Conservation (phyloP, 2,329 filamentous ascomycete genomes). For the Sarocladium brachiariae region DNA sequence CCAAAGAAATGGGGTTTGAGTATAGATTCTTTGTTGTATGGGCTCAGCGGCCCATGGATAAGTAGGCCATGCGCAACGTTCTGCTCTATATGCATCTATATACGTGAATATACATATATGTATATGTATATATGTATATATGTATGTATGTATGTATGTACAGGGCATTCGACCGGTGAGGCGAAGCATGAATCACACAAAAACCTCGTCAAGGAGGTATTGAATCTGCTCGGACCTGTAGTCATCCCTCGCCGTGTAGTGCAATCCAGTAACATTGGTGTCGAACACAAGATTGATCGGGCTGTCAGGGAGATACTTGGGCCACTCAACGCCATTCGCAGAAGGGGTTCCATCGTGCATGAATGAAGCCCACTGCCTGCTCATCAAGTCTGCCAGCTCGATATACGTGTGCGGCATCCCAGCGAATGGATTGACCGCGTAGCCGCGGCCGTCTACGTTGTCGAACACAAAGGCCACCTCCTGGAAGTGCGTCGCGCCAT, state of each 20-base stretch:
- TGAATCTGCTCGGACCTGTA: conserved; percentile 35
- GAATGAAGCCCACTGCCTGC: conserved; percentile 41
- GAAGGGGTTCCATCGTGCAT: conserved; percentile 32
- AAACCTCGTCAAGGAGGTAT: conserved; percentile 25
- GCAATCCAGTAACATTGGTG: conserved; percentile 33
- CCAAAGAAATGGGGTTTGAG: neutral
- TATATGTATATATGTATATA: too few relatives aligned
- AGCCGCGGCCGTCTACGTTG: conserved; percentile 39
- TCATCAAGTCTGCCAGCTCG: conserved; percentile 36
- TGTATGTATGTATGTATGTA: too few relatives aligned
- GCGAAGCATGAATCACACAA: too few relatives aligned
- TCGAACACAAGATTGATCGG: conserved; percentile 44
- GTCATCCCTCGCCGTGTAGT: conserved; percentile 36
- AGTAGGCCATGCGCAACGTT: too few relatives aligned
- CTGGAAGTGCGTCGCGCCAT: conserved; percentile 18
- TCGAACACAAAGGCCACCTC: conserved; percentile 36
- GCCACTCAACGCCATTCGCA: conserved; percentile 28
- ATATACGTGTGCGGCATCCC: conserved; percentile 26
- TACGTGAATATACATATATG: too few relatives aligned
- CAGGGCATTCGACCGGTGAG: too few relatives aligned
- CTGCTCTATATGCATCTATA: too few relatives aligned
- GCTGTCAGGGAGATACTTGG: conserved; percentile 30
- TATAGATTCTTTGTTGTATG: neutral
- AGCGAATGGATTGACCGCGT: conserved; percentile 28
- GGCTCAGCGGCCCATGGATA: neutral